These are phyloP conservation scores for Picea mariana DNA, from an alignment of 83 land plant genomes.

Conservation along the genomic window DNA sequence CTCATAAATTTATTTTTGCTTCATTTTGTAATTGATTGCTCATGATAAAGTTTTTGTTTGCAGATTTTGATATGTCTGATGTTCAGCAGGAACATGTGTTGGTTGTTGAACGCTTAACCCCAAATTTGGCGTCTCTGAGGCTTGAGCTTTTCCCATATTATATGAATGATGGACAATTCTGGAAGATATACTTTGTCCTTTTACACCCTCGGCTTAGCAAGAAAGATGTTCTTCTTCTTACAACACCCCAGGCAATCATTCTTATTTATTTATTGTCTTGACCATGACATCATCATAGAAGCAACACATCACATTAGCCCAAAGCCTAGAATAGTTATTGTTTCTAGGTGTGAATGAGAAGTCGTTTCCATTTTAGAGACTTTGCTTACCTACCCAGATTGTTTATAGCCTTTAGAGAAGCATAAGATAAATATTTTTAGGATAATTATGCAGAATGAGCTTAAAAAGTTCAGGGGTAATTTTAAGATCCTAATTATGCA, in stretches of 20 bases:
- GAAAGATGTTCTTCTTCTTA: slow-evolving; percentile 69
- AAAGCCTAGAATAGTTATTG: slow-evolving; percentile 20
- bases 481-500: too few relatives aligned
- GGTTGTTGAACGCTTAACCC: slow-evolving; percentile 53
- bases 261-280: neutral
- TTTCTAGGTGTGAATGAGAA: slow-evolving; percentile 24
- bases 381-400: too few relatives aligned
- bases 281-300: slow-evolving; percentile 17
- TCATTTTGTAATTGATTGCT: neutral
- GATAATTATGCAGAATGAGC: too few relatives aligned
- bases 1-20: neutral
- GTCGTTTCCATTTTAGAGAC: too few relatives aligned
- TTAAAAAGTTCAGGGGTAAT: too few relatives aligned
- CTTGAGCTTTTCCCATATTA: slow-evolving; percentile 75
- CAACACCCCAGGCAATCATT: slow-evolving; percentile 72
- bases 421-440: too few relatives aligned
- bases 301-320: slow-evolving; percentile 65
- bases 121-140: slow-evolving; percentile 69
- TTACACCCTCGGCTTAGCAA: slow-evolving; percentile 74
- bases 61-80: slow-evolving; percentile 22
- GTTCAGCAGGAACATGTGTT: too few relatives aligned
- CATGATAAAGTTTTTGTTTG: slow-evolving; percentile 28
- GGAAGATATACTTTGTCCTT: slow-evolving; percentile 90
- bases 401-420: too few relatives aligned
- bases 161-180: slow-evolving; percentile 77